phyloP scores from a whole-genome alignment of 2,329 filamentous ascomycete genomes.

The Exophiala lecanii-corni region DNA sequence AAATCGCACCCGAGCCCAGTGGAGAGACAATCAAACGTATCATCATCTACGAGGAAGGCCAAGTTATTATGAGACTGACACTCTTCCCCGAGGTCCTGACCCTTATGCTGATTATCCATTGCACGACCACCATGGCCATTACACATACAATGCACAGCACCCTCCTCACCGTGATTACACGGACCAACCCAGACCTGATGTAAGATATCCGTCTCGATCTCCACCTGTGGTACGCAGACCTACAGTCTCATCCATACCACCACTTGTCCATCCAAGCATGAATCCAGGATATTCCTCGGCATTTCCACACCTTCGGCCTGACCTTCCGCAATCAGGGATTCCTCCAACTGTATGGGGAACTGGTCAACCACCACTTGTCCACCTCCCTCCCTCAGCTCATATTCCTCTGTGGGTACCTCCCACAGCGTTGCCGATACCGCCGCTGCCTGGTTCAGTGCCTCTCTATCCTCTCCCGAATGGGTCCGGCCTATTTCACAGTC shows the following conservation, averaged over 20 bases:
- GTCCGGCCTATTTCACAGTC: constrained; percentile 9
- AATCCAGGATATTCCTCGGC: too few relatives aligned
- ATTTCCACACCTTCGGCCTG: too few relatives aligned
- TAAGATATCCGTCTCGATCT: constrained; percentile 1
- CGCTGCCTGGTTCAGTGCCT: constrained; percentile 5
- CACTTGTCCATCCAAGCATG: too few relatives aligned
- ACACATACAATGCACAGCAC: constrained; percentile 8
- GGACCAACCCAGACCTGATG: constrained; percentile 2
- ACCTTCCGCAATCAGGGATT: too few relatives aligned
- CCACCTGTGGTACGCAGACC: too few relatives aligned
- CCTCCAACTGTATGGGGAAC: too few relatives aligned
- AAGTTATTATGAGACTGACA: not conserved
- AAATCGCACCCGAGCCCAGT: constrained; percentile 1
- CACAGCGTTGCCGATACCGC: constrained; percentile 3
- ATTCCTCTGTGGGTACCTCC: constrained; percentile 7
- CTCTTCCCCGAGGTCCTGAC: constrained; percentile 1
- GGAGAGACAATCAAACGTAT: constrained; percentile 5
- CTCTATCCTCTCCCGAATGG: constrained; percentile 9
- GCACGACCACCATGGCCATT: constrained; percentile 2
- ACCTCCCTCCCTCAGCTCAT: too few relatives aligned
- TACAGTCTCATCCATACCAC: too few relatives aligned
- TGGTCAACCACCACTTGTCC: too few relatives aligned
- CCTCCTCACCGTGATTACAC: constrained; percentile 10
- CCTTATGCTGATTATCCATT: constrained; percentile 12
- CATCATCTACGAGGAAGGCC: not conserved